These are phyloP conservation scores for Aegilops umbellulata DNA, from an alignment of 176 grass and related monocot species.

Conservation along the genomic window DNA sequence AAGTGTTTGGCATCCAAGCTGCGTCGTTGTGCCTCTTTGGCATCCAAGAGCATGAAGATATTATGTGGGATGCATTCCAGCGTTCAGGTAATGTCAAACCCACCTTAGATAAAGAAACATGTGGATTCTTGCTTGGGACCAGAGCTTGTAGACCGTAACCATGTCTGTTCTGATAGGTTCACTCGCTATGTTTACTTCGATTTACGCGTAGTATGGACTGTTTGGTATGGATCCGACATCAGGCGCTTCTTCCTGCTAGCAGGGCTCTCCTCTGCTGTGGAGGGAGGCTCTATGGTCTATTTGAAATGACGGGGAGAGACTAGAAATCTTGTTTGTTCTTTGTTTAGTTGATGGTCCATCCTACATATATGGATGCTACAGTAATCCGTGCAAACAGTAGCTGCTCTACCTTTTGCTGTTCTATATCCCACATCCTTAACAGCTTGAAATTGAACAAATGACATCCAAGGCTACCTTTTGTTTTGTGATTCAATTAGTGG, in stretches of 20 bases:
- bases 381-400: neutral
- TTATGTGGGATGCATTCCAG: constrained; percentile 88
- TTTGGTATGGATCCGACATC: neutral
- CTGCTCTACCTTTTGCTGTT: neutral
- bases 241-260: neutral
- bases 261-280: neutral
- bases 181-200: neutral
- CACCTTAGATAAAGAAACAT: constrained; percentile 17
- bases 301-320: neutral
- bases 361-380: neutral
- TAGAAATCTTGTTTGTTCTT: neutral
- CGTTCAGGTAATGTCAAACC: constrained; percentile 60
- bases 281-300: neutral
- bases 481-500: neutral
- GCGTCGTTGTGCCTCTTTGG: constrained; percentile 83
- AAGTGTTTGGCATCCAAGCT: constrained; percentile 74
- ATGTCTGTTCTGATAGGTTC: constrained; percentile 1
- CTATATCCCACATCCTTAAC: neutral
- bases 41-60: constrained; percentile 89
- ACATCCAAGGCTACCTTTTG: neutral
- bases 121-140: neutral
- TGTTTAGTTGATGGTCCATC: neutral
- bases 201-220: neutral
- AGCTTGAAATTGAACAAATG: neutral
- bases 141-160: neutral